Base-by-base conservation (phyloP, 2,329 filamentous ascomycete species). In the Diaporthe sp. region DNA sequence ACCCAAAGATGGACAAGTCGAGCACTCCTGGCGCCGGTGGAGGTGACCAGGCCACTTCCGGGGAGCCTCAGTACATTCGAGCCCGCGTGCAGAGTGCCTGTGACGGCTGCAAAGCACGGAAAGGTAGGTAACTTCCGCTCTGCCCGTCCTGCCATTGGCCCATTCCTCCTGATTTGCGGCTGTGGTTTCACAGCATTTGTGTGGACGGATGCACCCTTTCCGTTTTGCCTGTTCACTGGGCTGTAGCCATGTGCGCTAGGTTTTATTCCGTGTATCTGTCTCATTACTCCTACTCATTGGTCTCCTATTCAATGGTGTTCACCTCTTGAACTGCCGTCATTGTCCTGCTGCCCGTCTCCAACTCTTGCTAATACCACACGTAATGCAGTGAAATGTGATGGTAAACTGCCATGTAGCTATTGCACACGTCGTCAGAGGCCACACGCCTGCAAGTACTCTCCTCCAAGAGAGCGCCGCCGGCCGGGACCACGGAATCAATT, bases 41-140 rank as follows among this genome's bases (percentile, higher is more conserved):
- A 70, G 65, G 65, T 55, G 74, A 75, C 37, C 60, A 75, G 70
- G 37, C 31, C 51, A 46, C 37, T n/a, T 58, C 53, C 60, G 68
- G 71, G 39, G 75, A 74, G 65, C 28, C 71, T 49, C 68, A 76
- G 34, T 60, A 73, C 51, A 78, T 81, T 65, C 82, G 83, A 58
- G 78, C 79, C 19, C 88, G 88, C 76, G 86, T 89, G 58, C 83
- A 87, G 74, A 89, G 89, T 76, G 89, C 89, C 58, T 90, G 89
- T 80, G 88, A 90, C 77, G 84, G 85, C 3, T 90, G 88, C 83
- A 90, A 90, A 78, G 84, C 86, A 15, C 85, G 88, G 73, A 90
- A 90, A 84, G 84, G 81, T 82, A 44, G 25, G 55, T 19, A 55
- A 28, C 46, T 70, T 70, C 68, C 58, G 49, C 19, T 19, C 58